phyloP scores from a whole-genome alignment of 2,329 filamentous ascomycete species.

The Hymenoscyphus albidus region DNA sequence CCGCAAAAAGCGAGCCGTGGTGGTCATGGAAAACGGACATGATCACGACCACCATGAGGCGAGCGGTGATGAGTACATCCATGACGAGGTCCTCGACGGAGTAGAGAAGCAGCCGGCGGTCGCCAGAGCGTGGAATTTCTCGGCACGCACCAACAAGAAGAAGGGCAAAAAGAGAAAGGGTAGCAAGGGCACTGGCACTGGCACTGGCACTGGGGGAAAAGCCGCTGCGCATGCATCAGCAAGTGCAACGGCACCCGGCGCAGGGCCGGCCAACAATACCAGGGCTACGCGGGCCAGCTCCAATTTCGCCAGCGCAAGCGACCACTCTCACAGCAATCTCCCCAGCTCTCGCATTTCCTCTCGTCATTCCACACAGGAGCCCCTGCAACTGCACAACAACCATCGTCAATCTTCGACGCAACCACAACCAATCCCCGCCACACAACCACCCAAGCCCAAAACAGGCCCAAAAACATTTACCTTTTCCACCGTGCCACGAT shows the following conservation, averaged over 20 bases:
- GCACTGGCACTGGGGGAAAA: background rate
- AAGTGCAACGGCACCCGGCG: background rate
- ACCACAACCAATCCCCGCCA: conserved; percentile 25
- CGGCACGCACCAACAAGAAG: background rate
- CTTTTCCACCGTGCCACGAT: conserved; percentile 26
- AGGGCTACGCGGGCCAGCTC: conserved; percentile 4
- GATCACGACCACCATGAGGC: background rate
- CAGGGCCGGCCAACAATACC: conserved; percentile 4
- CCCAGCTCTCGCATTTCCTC: conserved; percentile 18
- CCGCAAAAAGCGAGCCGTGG: background rate
- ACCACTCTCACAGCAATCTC: background rate
- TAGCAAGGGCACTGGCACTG: background rate
- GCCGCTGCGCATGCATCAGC: background rate
- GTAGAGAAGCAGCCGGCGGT: background rate
- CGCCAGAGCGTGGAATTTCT: background rate
- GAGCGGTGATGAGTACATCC: background rate
- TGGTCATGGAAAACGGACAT: background rate
- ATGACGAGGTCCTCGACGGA: background rate
- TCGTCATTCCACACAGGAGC: conserved; percentile 29
- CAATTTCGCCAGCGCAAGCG: conserved; percentile 3
- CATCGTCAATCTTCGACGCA: conserved; percentile 14
- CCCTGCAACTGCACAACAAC: conserved; percentile 18
- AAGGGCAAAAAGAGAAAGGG: conserved; percentile 2
- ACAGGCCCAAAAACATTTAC: conserved; percentile 29
- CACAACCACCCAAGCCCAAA: conserved; percentile 14